These are phyloP conservation scores for Agaricus sinodeliciosus DNA, from an alignment of 768 basidiomycete genomes.

Conservation along the genomic window DNA sequence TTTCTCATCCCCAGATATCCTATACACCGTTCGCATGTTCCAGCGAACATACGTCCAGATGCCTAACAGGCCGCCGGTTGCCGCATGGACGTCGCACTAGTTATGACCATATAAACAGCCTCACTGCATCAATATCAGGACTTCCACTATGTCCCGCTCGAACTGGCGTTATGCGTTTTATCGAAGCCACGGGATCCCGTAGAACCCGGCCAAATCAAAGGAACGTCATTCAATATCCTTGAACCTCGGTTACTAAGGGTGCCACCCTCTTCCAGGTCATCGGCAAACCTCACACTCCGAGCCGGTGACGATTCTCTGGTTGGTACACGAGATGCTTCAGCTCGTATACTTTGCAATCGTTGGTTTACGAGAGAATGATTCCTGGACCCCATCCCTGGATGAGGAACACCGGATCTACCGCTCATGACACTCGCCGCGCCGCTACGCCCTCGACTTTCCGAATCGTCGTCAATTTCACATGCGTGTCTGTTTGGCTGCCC, in stretches of 20 bases:
- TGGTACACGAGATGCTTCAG: slow-evolving; percentile 20
- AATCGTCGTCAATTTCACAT: background rate
- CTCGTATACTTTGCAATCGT: slow-evolving; percentile 26
- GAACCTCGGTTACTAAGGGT: background rate
- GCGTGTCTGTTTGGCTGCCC: background rate
- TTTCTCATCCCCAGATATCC: too few species aligned
- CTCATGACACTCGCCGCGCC: slow-evolving; percentile 1
- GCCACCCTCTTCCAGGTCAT: background rate
- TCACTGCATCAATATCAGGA: background rate
- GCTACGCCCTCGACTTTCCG: background rate
- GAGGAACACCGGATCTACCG: slow-evolving; percentile 2
- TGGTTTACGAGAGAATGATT: slow-evolving; percentile 21
- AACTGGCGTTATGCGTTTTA: background rate
- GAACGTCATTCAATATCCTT: background rate
- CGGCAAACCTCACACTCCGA: slow-evolving; percentile 33
- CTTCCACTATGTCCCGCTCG: background rate
- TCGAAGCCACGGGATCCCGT: background rate
- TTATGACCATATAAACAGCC: background rate
- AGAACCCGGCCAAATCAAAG: background rate
- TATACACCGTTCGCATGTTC: too few species aligned
- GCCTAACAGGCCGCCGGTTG: background rate
- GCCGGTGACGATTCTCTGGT: slow-evolving; percentile 39
- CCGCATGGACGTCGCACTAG: too few species aligned
- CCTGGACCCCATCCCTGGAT: slow-evolving; percentile 7
- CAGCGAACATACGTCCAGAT: background rate